Conservation (phyloP, 805 yeast genomes). For the Barnettozyma salicaria region DNA sequence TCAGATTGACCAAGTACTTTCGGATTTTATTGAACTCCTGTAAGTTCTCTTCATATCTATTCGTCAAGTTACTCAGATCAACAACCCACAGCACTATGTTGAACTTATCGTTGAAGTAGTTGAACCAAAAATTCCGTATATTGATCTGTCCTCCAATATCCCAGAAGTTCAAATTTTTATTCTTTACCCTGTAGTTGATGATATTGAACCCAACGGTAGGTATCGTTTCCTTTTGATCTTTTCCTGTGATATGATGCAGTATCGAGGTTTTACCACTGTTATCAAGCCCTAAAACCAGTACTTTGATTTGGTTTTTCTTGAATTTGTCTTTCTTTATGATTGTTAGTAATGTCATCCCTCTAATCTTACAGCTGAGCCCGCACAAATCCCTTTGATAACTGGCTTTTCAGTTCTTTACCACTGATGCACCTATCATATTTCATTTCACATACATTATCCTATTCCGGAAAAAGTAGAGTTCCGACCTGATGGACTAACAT, state of each 20-base stretch:
- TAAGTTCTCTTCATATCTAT: conserved; percentile 57
- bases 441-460: too few relatives aligned
- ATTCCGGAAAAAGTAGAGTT: too few relatives aligned
- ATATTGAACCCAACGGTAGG: conserved; percentile 93
- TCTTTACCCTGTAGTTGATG: conserved; percentile 42
- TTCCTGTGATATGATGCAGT: conserved; percentile 48
- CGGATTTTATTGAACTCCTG: conserved; percentile 58
- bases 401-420: too few relatives aligned
- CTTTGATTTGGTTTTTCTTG: conserved; percentile 71
- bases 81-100: conserved; percentile 84
- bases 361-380: too few relatives aligned
- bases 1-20: conserved; percentile 51
- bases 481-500: too few relatives aligned
- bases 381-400: too few relatives aligned
- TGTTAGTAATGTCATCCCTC: conserved; percentile 81
- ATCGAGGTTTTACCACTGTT: conserved; percentile 90
- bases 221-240: conserved; percentile 49
- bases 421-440: too few relatives aligned
- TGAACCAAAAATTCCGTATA: conserved; percentile 85
- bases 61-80: conserved; percentile 52
- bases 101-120: conserved; percentile 68
- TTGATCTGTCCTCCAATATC: conserved; percentile 90
- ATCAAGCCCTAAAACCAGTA: conserved; percentile 79
- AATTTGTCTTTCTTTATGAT: conserved; percentile 77
- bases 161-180: conserved; percentile 54